Evolutionary conservation across 2,329 filamentous ascomycete genomes (phyloP).

Genomic region (Exserohilum turcica): DNA sequence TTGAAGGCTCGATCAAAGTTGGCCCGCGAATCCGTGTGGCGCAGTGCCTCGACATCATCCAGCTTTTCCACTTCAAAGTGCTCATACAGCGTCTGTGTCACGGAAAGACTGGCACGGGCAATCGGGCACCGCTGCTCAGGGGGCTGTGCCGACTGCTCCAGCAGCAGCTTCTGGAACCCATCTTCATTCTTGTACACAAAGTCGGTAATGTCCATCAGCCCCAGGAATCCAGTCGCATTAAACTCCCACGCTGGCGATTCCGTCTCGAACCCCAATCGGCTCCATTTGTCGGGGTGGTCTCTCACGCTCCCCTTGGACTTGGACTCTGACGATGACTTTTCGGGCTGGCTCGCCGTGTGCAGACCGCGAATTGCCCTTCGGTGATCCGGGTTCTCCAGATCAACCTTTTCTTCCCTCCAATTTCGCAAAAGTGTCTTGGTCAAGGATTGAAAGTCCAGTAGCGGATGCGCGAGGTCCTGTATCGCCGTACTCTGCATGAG

Average conservation of each 20-base stretch:
- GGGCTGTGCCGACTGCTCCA: constrained; percentile 82
- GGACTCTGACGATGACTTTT: constrained; percentile 52
- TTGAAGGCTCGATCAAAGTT: constrained; percentile 86
- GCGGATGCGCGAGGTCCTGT: constrained; percentile 85
- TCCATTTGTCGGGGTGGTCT: constrained; percentile 91
- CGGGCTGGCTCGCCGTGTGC: constrained; percentile 79
- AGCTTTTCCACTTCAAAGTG: constrained; percentile 92
- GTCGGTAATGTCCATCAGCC: constrained; percentile 96
- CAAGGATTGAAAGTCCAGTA: constrained; percentile 90
- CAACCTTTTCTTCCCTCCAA: constrained; percentile 84
- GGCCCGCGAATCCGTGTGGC: constrained; percentile 75
- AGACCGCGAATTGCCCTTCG: constrained; percentile 83
- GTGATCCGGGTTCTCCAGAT: constrained; percentile 87
- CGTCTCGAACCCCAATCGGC: constrained; percentile 85
- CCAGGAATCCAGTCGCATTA: constrained; percentile 81
- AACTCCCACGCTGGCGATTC: constrained; percentile 90
- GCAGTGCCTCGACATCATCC: constrained; percentile 77
- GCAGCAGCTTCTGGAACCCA: constrained; percentile 84
- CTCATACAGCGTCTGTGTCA: constrained; percentile 88
- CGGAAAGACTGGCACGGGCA: constrained; percentile 80
- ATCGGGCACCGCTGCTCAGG: constrained; percentile 79
- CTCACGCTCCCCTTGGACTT: constrained; percentile 63
- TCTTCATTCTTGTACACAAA: constrained; percentile 93
- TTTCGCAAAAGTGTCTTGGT: constrained; percentile 86
- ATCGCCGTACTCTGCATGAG: constrained; percentile 94